phyloP scores from a whole-genome alignment of 768 basidiomycete genomes.

The Cystofilobasidium capitatum region DNA sequence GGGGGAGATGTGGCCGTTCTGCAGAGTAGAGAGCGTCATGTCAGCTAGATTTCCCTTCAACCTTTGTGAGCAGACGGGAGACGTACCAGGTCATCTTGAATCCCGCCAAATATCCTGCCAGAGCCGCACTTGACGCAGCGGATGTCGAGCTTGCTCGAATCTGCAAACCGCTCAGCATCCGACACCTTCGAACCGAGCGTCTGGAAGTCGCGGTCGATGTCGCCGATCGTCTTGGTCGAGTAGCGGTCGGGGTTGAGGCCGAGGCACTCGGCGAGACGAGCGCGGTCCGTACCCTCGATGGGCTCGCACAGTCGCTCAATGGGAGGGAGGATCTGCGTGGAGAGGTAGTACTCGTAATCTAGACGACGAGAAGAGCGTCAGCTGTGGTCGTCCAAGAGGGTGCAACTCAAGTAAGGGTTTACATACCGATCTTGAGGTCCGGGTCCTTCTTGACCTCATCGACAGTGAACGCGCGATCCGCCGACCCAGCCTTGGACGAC shows the following conservation, averaged over 20 bases:
- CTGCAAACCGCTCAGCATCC: slow-evolving; percentile 76
- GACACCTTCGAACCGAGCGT: slow-evolving; percentile 81
- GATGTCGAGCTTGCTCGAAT: slow-evolving; percentile 60
- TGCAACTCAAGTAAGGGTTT: neutral
- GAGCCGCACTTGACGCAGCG: slow-evolving; percentile 67
- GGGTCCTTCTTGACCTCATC: slow-evolving; percentile 73
- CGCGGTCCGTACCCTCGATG: slow-evolving; percentile 87
- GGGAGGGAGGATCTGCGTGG: slow-evolving; percentile 84
- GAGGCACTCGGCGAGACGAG: slow-evolving; percentile 87
- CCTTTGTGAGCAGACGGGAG: slow-evolving; percentile 31
- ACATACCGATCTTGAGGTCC: slow-evolving; percentile 61
- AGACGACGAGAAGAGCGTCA: neutral
- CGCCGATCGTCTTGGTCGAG: slow-evolving; percentile 29
- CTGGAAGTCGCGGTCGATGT: slow-evolving; percentile 59
- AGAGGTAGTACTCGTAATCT: slow-evolving; percentile 89
- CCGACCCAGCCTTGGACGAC: slow-evolving; percentile 62
- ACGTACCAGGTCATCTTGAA: slow-evolving; percentile 39
- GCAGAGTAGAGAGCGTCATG: slow-evolving; percentile 16
- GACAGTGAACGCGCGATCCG: slow-evolving; percentile 84
- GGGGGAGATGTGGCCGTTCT: slow-evolving; percentile 60
- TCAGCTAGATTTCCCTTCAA: slow-evolving; percentile 40
- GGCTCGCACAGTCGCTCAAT: slow-evolving; percentile 91
- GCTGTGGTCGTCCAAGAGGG: neutral
- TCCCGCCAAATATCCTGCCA: slow-evolving; percentile 36
- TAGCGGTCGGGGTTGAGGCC: slow-evolving; percentile 44